These are phyloP conservation scores for Miamiensis avidus DNA, from an alignment of 169 alveolate species.

Conservation along the genomic window DNA sequence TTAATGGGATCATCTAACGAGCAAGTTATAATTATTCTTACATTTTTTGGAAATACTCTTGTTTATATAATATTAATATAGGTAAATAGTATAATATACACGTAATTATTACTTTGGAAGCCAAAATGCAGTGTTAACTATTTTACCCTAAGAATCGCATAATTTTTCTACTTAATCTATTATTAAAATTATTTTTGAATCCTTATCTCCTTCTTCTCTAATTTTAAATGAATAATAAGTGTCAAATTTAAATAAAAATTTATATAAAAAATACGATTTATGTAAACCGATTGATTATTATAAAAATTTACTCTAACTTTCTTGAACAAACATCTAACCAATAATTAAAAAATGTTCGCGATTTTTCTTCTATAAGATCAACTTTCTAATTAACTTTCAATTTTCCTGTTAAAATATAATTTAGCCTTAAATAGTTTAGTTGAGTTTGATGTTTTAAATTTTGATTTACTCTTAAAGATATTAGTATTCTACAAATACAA, in stretches of 20 bases:
- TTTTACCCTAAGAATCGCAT: conserved; percentile 35
- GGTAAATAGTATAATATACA: too few species aligned
- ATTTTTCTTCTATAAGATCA: conserved; percentile 53
- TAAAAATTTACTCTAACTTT: conserved; percentile 34
- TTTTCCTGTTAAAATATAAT: conserved; percentile 35
- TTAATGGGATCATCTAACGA: conserved; percentile 39
- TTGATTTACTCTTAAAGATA: not conserved
- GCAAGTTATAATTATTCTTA: conserved; percentile 48
- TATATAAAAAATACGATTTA: too few species aligned
- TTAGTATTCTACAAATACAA: too few species aligned
- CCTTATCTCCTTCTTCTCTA: conserved; percentile 13
- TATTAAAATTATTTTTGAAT: conserved; percentile 39
- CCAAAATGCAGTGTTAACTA: conserved; percentile 59
- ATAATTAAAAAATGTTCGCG: conserved; percentile 48
- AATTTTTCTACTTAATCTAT: conserved; percentile 55
- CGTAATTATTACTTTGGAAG: conserved; percentile 42
- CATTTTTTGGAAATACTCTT: conserved; percentile 45
- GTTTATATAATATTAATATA: too few species aligned
- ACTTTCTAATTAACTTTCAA: conserved; percentile 49
- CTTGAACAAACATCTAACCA: conserved; percentile 57
- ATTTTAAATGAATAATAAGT: conserved; percentile 12
- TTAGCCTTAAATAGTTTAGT: too few species aligned
- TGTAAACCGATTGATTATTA: not conserved
- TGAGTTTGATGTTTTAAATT: too few species aligned
- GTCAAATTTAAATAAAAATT: too few species aligned